Conservation (phyloP, 2,329 filamentous ascomycete species). For the Pyricularia sp. region DNA sequence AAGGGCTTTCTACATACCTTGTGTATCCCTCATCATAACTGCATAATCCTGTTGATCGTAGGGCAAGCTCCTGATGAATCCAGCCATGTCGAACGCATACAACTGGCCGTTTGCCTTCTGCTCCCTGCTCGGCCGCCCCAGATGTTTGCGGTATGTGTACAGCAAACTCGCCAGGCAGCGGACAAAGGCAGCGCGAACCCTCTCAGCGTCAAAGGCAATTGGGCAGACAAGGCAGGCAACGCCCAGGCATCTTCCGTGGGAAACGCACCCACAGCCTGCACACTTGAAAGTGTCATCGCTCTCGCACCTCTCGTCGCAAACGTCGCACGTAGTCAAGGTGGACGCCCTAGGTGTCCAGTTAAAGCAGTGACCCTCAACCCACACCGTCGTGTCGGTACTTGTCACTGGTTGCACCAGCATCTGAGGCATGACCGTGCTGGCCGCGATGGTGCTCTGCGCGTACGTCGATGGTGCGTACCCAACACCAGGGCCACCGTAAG, state of each 20-base stretch:
- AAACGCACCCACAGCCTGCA: slow-evolving; percentile 44
- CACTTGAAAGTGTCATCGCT: slow-evolving; percentile 66
- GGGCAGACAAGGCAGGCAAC: slow-evolving; percentile 52
- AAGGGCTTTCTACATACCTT: slow-evolving; percentile 34
- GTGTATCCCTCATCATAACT: slow-evolving; percentile 51
- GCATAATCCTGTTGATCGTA: slow-evolving; percentile 54
- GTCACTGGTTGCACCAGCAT: slow-evolving; percentile 67
- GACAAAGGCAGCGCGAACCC: slow-evolving; percentile 50
- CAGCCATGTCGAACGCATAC: slow-evolving; percentile 52
- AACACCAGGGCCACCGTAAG: slow-evolving; percentile 44
- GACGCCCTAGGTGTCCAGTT: slow-evolving; percentile 46
- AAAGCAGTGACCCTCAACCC: slow-evolving; percentile 78
- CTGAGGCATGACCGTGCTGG: slow-evolving; percentile 76
- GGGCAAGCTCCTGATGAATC: slow-evolving; percentile 50
- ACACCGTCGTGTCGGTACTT: slow-evolving; percentile 67
- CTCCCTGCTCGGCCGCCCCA: slow-evolving; percentile 44
- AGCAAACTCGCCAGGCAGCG: slow-evolving; percentile 52
- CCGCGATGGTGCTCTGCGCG: slow-evolving; percentile 72
- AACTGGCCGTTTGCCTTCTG: slow-evolving; percentile 48
- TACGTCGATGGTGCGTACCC: slow-evolving; percentile 75
- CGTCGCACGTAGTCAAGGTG: slow-evolving; percentile 47
- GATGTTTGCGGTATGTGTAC: slow-evolving; percentile 52
- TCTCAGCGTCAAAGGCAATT: slow-evolving; percentile 47
- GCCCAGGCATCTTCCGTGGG: slow-evolving; percentile 48
- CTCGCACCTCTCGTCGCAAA: slow-evolving; percentile 64